These are phyloP conservation scores for Hermanozyma aechmeae DNA, from an alignment of 805 yeast genomes.

Conservation along the genomic window DNA sequence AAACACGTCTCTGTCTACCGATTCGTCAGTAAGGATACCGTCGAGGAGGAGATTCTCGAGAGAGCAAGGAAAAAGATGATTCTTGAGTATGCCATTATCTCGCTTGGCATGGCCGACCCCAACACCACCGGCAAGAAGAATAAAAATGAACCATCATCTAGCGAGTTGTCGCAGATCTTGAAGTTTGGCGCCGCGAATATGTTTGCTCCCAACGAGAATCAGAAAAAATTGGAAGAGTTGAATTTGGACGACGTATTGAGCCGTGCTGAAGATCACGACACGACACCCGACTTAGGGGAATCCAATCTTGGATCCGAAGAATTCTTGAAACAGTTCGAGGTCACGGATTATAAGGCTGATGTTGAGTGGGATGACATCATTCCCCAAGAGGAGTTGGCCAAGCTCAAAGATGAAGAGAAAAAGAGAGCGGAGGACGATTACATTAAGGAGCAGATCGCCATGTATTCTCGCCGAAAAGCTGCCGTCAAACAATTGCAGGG, in stretches of 20 bases:
- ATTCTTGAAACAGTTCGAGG: constrained; percentile 93
- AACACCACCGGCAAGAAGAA: constrained; percentile 33
- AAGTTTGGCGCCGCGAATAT: constrained; percentile 98
- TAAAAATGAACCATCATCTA: constrained; percentile 67
- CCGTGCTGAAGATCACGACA: constrained; percentile 95
- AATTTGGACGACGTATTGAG: constrained; percentile 91
- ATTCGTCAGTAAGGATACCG: constrained; percentile 96
- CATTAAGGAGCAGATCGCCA: constrained; percentile 80
- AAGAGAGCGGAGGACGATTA: constrained; percentile 78
- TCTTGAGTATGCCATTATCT: constrained; percentile 93
- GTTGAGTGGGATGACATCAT: constrained; percentile 99
- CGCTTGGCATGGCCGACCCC: constrained; percentile 87
- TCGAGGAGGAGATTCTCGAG: constrained; percentile 94
- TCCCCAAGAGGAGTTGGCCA: constrained; percentile 85
- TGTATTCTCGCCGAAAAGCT: constrained; percentile 74
- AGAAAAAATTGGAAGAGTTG: constrained; percentile 89
- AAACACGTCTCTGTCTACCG: constrained; percentile 96
- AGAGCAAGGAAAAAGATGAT: constrained; percentile 98
- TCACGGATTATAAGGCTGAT: constrained; percentile 96
- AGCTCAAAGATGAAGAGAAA: constrained; percentile 86
- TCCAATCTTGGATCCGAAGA: constrained; percentile 98
- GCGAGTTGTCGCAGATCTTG: constrained; percentile 84
- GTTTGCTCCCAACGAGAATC: constrained; percentile 94
- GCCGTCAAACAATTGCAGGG: constrained; percentile 51
- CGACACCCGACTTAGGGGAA: constrained; percentile 94